phyloP scores from a whole-genome alignment of 164 flowering plant genomes.

The Cinnamomum micranthum region DNA sequence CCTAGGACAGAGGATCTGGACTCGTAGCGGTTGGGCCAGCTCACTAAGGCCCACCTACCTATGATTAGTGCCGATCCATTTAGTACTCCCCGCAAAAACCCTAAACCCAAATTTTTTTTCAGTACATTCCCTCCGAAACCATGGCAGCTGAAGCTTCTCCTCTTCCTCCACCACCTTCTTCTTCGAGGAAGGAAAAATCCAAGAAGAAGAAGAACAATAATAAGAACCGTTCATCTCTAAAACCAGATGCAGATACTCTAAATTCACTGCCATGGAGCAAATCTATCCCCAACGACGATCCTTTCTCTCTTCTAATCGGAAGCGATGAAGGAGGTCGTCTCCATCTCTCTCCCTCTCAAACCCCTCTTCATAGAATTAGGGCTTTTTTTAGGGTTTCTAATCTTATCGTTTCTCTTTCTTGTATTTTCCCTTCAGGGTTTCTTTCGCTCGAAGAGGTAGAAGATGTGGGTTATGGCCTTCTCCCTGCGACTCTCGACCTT shows the following conservation, averaged over 20 bases:
- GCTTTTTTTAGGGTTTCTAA: not conserved
- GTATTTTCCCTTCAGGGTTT: conserved; percentile 39
- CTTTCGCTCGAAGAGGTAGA: conserved; percentile 89
- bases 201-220: conserved; percentile 9
- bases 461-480: conserved; percentile 47
- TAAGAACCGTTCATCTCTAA: conserved; percentile 14
- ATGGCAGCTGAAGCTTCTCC: conserved; percentile 16
- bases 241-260: conserved; percentile 29
- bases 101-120: too few species aligned
- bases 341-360: not conserved
- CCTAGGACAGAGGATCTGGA: too few species aligned
- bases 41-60: too few species aligned
- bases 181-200: not conserved
- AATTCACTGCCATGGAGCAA: conserved; percentile 57
- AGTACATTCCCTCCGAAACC: not conserved
- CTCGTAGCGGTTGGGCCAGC: too few species aligned
- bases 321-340: conserved; percentile 71
- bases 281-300: conserved; percentile 44
- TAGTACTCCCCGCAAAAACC: too few species aligned
- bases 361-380: not conserved
- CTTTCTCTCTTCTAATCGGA: conserved; percentile 34
- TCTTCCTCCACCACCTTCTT: not conserved
- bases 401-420: not conserved
- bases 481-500: conserved; percentile 28
- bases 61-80: too few species aligned